Conservation (phyloP, 108 stramenopile species). For the Cyclotella cryptica region DNA sequence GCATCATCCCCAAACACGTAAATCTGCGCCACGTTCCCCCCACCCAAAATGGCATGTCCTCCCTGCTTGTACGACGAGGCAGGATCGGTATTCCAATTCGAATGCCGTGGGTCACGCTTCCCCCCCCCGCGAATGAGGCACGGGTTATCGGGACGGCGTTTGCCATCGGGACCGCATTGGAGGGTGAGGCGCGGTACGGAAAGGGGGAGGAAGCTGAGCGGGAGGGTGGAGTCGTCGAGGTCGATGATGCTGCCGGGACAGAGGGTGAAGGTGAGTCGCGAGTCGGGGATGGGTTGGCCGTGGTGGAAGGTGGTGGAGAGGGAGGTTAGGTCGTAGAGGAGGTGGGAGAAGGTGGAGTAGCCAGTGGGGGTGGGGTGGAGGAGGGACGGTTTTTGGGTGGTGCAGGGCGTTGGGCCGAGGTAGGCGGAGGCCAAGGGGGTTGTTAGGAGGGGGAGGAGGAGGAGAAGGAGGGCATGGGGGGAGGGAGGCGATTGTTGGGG, state of each 20-base stretch:
- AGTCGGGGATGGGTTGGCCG: slow-evolving; percentile 15
- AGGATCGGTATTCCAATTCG: slow-evolving; percentile 17
- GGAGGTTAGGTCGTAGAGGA: slow-evolving; percentile 34
- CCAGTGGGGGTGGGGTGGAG: slow-evolving; percentile 9
- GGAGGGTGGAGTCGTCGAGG: slow-evolving; percentile 31
- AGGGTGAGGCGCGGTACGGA: slow-evolving; percentile 22
- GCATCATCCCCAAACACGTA: slow-evolving; percentile 42
- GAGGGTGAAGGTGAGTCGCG: slow-evolving; percentile 22
- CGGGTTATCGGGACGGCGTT: too few relatives aligned
- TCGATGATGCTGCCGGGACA: slow-evolving; percentile 37
- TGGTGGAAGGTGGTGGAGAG: slow-evolving; percentile 5
- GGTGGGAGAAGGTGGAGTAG: slow-evolving; percentile 44
- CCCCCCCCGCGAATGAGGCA: slow-evolving; percentile 37
- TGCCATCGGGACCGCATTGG: slow-evolving; percentile 23
- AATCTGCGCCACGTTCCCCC: slow-evolving; percentile 37
- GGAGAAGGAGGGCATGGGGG: too few relatives aligned
- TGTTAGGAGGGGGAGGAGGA: too few relatives aligned
- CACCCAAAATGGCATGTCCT: slow-evolving; percentile 32
- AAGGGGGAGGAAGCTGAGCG: slow-evolving; percentile 30
- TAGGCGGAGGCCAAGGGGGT: slow-evolving; percentile 10
- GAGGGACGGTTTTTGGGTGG: neutral
- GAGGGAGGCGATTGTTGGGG: too few relatives aligned
- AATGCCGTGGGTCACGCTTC: slow-evolving; percentile 4
- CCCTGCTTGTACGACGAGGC: slow-evolving; percentile 6
- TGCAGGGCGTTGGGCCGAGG: slow-evolving; percentile 37